Base-by-base conservation (phyloP, 768 basidiomycete genomes). In the Pleurotus pulmonarius region DNA sequence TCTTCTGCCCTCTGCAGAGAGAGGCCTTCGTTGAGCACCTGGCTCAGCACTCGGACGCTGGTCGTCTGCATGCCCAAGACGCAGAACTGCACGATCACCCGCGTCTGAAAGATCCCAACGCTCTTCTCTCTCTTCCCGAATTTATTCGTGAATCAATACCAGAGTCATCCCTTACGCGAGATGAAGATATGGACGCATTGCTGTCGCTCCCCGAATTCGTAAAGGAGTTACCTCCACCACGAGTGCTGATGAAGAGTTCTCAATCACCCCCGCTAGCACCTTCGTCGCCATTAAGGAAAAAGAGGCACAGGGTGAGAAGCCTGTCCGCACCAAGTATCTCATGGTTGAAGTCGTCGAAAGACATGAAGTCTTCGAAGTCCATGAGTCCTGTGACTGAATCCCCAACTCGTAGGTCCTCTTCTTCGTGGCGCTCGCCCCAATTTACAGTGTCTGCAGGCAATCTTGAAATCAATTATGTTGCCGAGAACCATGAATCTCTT, bases 401-500 rank as follows among this genome's bases (percentile, higher is more conserved):
- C 66, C 12, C 52, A 58, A 22, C 56, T 60, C 5, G 53, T 39
- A 18, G 16, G 25, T 37, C 29, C 8, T 11, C 29, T 34, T 34
- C 29, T 34, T 11, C 11, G 29, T 8, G 26, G 29, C 9, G 8
- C 9, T 34, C 47, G 5, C 25, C 49, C 34, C 58, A 11, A 52
- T 62, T 37, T 60, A 44, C 8, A 41, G 26, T 45, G 37, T 41
- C 29, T 39, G 1, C 44, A 69, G 61, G 64, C 62, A 74, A 64
- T 4, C 79, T 83, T 56, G 77, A 81, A 34, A 72, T 82, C 24
- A 63, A 70, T 44, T 81, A 82, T 60, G 74, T 83, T 34, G 81
- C 82, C 22, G 95, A 97, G 69, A 82, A 92, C 64, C 93, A 95
- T 65, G 91, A 94, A 66, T 91, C 85, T 56, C 81, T 98, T 3